Base-by-base conservation (phyloP, 345 rosid genomes). In the Syzygium aromaticum region DNA sequence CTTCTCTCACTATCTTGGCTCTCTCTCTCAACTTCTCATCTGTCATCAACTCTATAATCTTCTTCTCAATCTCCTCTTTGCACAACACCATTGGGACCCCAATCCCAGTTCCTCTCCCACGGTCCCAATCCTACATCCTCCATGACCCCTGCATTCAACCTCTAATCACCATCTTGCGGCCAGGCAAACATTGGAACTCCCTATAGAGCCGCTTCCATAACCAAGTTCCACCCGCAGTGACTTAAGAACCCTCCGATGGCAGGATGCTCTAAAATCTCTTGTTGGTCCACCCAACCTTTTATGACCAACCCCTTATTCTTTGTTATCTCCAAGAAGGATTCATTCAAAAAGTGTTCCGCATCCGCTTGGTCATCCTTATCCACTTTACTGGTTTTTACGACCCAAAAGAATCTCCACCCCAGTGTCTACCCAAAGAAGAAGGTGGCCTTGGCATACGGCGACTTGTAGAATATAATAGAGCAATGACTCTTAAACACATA, bases 91-190 rank as follows among this genome's bases (percentile, higher is more conserved):
- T 52, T 53, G 4, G 12, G 33, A 19, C 84, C 89, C 93, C 88
- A 87, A 67, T 91, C 91, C 93, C 91, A 91, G 17, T 67, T 84
- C 86, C 83, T 85, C 84, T 30, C 54, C 87, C 90, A 86, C 40
- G 85, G 28, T 85, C 94, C 93, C 87, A 88, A 61, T 61, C 91
- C 91, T 51, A 82, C 57, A 23, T n/a, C 78, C 84, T 88, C 91
- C 59, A 91, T 63, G 14, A 88, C 85, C 63, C 88, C 89, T 4
- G 92, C 92, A 38, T 91, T 92, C 52, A 89, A 33, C 85, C 87
- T 89, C 80, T 93, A 92, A 80, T 94, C 94, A 23, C 94, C 94
- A 19, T 63, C 23, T 16, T 86, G 88, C 1, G 94, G 92, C 93
- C 94, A 93, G 1, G 89, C 92, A 52, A 93, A 86, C 87, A 92